phyloP scores from a whole-genome alignment of 495 filamentous ascomycete genomes.

The Tuber borchii region DNA sequence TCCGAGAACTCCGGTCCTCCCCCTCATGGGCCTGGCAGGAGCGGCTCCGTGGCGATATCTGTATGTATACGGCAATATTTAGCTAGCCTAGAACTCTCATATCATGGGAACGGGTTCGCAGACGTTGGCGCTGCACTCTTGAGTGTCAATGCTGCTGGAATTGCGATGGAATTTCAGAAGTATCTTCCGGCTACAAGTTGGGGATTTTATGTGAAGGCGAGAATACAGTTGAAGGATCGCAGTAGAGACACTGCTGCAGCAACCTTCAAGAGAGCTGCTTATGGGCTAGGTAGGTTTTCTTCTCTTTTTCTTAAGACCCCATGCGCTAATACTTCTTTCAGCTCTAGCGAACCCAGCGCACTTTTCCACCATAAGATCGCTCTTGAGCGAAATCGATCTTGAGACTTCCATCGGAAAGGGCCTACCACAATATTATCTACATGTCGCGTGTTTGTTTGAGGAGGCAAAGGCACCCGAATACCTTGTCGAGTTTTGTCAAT shows the following conservation, averaged over 20 bases:
- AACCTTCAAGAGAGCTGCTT: conserved; percentile 75
- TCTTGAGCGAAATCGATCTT: conserved; percentile 29
- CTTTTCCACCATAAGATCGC: conserved; percentile 22
- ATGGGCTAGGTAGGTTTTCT: conserved; percentile 65
- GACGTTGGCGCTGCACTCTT: conserved; percentile 30
- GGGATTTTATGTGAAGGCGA: conserved; percentile 79
- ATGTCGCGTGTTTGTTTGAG: conserved; percentile 77
- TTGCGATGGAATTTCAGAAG: conserved; percentile 67
- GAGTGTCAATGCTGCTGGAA: conserved; percentile 27
- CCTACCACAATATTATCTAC: conserved; percentile 74
- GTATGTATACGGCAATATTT: conserved; percentile 37
- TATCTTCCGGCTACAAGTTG: conserved; percentile 63
- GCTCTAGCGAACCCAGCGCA: conserved; percentile 14
- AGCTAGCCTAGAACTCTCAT: conserved; percentile 28
- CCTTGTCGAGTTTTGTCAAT: conserved; percentile 74
- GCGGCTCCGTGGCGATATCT: conserved; percentile 28
- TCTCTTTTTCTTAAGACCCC: conserved; percentile 11
- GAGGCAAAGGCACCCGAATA: conserved; percentile 64
- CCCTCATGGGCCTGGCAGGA: conserved; percentile 21
- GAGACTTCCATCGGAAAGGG: conserved; percentile 49
- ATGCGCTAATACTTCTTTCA: conserved; percentile 17
- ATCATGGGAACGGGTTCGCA: conserved; percentile 31
- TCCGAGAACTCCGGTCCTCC: conserved; percentile 32
- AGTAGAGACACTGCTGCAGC: conserved; percentile 56
- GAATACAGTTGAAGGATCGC: conserved; percentile 61